phyloP scores from a whole-genome alignment of 768 basidiomycete genomes.

The Boletus coccyginus region DNA sequence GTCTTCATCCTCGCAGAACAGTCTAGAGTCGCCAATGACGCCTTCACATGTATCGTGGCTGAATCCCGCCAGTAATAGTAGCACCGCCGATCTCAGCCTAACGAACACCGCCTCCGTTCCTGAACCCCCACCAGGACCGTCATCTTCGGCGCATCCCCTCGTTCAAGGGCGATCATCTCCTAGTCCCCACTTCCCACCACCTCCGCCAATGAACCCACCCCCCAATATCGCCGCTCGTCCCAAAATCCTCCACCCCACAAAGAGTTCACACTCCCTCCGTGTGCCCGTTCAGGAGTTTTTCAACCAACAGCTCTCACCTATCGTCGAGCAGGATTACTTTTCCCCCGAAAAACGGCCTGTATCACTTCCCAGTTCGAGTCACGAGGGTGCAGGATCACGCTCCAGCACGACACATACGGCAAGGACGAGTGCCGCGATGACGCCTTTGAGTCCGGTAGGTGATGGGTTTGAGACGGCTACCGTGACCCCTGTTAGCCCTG shows the following conservation, averaged over 20 bases:
- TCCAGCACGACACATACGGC: constrained; percentile 30
- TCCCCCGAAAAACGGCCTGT: constrained; percentile 45
- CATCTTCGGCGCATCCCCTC: constrained; percentile 15
- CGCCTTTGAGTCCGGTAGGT: constrained; percentile 25
- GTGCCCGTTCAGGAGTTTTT: constrained; percentile 33
- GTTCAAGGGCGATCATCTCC: constrained; percentile 23
- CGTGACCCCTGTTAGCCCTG: constrained; percentile 28
- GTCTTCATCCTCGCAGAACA: constrained; percentile 27
- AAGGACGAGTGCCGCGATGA: constrained; percentile 32
- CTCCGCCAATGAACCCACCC: constrained; percentile 30
- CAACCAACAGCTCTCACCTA: constrained; percentile 55
- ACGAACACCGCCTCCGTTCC: neutral
- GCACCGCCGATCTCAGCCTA: constrained; percentile 2
- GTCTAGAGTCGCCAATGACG: constrained; percentile 32
- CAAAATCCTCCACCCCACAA: constrained; percentile 30
- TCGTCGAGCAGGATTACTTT: constrained; percentile 62
- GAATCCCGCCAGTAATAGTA: constrained; percentile 6
- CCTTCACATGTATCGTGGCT: constrained; percentile 44
- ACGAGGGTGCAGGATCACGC: constrained; percentile 25
- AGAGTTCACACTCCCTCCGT: constrained; percentile 44
- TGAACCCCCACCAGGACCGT: constrained; percentile 2
- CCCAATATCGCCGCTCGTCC: constrained; percentile 29
- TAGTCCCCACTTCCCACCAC: constrained; percentile 34
- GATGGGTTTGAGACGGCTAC: constrained; percentile 20
- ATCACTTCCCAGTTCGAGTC: constrained; percentile 30